Evolutionary conservation across 75 land plant genomes (phyloP), one percentile per base, ranked within the genome.

Genomic region (Chamaecyparis obtusa): DNA sequence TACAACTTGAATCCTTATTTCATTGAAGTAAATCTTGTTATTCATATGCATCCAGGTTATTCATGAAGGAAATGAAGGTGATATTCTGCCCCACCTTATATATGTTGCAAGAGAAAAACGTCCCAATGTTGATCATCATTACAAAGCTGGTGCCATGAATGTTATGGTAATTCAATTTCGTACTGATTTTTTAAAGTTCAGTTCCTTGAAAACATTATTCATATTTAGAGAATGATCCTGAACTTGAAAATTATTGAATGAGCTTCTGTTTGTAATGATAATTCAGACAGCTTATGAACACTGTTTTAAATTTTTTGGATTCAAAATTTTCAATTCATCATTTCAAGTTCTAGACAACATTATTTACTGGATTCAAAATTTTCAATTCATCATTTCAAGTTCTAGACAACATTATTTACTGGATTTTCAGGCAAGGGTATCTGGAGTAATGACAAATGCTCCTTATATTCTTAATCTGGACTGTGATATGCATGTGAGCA

Each of bases 81-180:
- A 30, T 83, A 7, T 77, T 30, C 54, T 94, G 51, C 93, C 95
- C 41, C 90, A 87, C 56, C 57, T 94, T 2, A 75, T 94, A 0
- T 94, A 94, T 69, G 86, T 94, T 48, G 83, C 93, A 0, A 86
- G 95, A 35, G 95, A 92, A 86, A 94, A 91, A 83, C 87, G 88
- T 17, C 87, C 86, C 11, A 79, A 83, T 15, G 77, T 77, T 81
- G 89, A 86, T 10, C 94, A 91, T 46, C 86, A 91, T 32, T 92
- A 90, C 87, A 94, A 94, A 87, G 95, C 95, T 44, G 95, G 95
- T 7, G 95, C 95, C 48, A 90, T 94, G 44, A 94, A 94, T 60
- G 89, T 82, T 44, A 90, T 93, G 83, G 95, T 94, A 88, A 24
- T 83, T 48, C 55, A 19, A 41, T 78, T 41, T 37, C 30, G 3